phyloP scores from a whole-genome alignment of 345 rosid genomes.

The Eucalyptus erythrocorys region DNA sequence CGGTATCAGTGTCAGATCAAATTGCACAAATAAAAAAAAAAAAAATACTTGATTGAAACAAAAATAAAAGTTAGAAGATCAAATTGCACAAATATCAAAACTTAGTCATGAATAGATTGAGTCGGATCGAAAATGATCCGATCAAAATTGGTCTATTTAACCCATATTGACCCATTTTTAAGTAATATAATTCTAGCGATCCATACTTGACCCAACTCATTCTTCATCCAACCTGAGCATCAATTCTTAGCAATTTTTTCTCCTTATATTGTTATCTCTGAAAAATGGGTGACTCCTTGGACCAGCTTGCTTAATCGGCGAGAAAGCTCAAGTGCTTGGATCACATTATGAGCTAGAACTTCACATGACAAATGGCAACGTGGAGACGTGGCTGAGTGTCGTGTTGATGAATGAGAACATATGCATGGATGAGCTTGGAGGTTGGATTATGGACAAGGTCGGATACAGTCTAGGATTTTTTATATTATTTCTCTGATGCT shows the following conservation, averaged over 20 bases:
- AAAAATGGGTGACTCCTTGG: not conserved
- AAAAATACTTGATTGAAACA: no score
- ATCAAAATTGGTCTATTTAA: not conserved
- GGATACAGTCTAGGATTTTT: not conserved
- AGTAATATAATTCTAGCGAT: not conserved
- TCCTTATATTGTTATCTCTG: not conserved
- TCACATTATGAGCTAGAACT: not conserved
- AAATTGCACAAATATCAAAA: not conserved
- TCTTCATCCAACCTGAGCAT: rapidly evolving
- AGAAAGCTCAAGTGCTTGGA: not conserved
- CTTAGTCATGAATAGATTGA: not conserved
- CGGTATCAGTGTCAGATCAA: rapidly evolving
- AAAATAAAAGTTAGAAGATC: not conserved
- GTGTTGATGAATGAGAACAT: not conserved
- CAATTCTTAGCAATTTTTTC: not conserved
- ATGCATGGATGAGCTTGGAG: not conserved
- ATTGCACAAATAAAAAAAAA: not conserved
- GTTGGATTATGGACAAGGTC: not conserved
- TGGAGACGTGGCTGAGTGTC: not conserved
- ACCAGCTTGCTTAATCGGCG: not conserved
- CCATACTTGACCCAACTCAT: rapidly evolving
- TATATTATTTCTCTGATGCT: not conserved
- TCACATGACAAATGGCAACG: not conserved
- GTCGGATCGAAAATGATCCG: rapidly evolving
- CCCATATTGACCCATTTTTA: not conserved